Base-by-base conservation (phyloP, 2,329 filamentous ascomycete genomes). In the Aspergillus luchuensis region DNA sequence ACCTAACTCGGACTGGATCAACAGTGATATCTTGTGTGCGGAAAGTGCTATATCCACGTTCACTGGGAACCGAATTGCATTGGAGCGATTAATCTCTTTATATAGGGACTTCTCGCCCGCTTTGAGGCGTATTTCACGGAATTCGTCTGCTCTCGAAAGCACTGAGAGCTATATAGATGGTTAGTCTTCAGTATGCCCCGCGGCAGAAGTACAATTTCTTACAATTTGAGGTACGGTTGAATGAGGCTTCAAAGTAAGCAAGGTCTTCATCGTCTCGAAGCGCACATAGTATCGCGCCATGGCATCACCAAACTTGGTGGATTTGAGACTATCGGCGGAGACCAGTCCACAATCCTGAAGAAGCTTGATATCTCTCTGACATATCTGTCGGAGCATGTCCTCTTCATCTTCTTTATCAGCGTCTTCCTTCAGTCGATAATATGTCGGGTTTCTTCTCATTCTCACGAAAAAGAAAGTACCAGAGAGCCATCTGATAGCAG, bases 241-340 rank as follows among this genome's bases (percentile, higher is more conserved):
- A 43, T 82, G 84, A 1, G 78, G 74, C n/a, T 85, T 83, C 56
- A 95, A 80, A 0, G 79, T 79, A 47, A 94, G 77, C 13, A 96
- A 80, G 1, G 81, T 73, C 67, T 87, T 89, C 91, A 95, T 96
- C 0, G 91, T 95, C 39, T 89, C 84, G 67, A 93, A 93, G 21
- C 86, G 86, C 3, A 95, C 80, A 78, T 91, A 94, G 72, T 94
- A 96, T 51, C 87, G 85, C 47, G 91, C 90, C 91, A 96, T 96
- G 4, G 89, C 89, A 58, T 89, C 83, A 1, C 91, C 91, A 69
- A 89, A 91, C 52, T 88, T 86, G 0, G 90, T 94, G 48, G 85
- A 87, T 25, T 77, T 80, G 51, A 94, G 82, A 4, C 75, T 75
- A 0, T 79, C 73, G 2, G 73, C 62, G 1, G 80, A 81, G 11